Percentiles rank a stretch among this genome's conserved stretches.
These are phyloP conservation scores for Paramecium pentaurelia DNA, from an alignment of 73 alveolate species.

Conservation along the genomic window DNA sequence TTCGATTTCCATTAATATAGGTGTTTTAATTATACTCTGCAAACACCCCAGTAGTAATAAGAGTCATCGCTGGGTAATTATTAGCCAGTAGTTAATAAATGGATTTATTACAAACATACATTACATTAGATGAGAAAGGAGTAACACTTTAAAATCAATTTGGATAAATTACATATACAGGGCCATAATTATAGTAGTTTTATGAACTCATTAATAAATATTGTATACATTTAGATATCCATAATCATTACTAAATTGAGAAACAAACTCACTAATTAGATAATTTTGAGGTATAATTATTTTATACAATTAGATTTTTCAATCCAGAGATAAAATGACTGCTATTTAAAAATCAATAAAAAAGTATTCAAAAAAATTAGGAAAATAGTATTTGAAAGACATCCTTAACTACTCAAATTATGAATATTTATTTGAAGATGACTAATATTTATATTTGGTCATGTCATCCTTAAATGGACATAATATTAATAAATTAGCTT, in stretches of 20 bases:
- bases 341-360: background rate
- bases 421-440: background rate
- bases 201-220: background rate
- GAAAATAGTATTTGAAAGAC: background rate
- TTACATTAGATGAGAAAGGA: background rate
- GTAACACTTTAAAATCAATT: background rate
- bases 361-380: background rate
- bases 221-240: background rate
- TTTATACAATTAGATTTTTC: background rate
- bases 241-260: background rate
- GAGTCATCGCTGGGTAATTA: background rate
- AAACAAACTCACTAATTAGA: background rate
- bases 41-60: background rate
- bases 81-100: background rate
- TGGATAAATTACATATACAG: background rate
- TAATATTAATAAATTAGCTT: background rate
- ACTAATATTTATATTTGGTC: background rate
- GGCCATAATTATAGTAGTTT: background rate
- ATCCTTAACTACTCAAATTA: background rate
- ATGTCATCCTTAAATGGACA: background rate
- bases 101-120: background rate
- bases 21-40: background rate
- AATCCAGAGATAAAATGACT: background rate
- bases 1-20: background rate
- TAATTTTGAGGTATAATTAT: background rate